Base-by-base conservation (phyloP, 1,139 yeast genomes). In the Diutina siamensis region DNA sequence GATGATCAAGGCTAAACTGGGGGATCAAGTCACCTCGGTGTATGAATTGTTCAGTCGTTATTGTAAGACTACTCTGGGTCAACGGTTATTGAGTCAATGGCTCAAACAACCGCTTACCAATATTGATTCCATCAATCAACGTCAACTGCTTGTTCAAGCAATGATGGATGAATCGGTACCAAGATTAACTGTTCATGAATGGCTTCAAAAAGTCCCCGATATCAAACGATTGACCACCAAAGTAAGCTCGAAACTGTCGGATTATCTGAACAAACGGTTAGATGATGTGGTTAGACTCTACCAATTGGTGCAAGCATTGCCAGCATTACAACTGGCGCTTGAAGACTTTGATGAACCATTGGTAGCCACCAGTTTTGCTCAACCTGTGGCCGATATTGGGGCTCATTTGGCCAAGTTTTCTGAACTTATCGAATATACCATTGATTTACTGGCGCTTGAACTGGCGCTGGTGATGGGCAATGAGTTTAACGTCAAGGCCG, bases 251-350 rank as follows among this genome's bases (percentile, higher is more conserved):
- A 58, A 61, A 53, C 44, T 65, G 2, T 48, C 56, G 2, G 64
- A 68, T 1, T 59, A 63, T 45, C 74, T 69, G 48, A 68, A 68
- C 49, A 70, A 69, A 48, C 70, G 69, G 49, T 67, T 92, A 49
- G 97, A 89, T 56, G 97, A 92, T 57, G 92, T 92, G 17, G 83
- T 94, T n/a, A 74, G 95, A 53, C 71, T 92, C 41, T 92, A 89
- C 57, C 96, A 89, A 60, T 72, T 89, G 52, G 77, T 83, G 4
- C 63, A 78, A 35, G 72, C 76, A 44, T 62, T 92, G 8, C 96
- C 97, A 1, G 83, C 77, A 32, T 66, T 88, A 46, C 63, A 65
- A 34, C 56, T 65, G 34, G 69, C 74, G 2, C 48, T 63, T 9
- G 71, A 68, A 8, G 69, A 63, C 10, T 50, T 57, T 25, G 53